A percentile compares a stretch with the other conserved stretches of the same genome.
Conservation (phyloP, 768 basidiomycete species). For the Xerocomellus intermedius region DNA sequence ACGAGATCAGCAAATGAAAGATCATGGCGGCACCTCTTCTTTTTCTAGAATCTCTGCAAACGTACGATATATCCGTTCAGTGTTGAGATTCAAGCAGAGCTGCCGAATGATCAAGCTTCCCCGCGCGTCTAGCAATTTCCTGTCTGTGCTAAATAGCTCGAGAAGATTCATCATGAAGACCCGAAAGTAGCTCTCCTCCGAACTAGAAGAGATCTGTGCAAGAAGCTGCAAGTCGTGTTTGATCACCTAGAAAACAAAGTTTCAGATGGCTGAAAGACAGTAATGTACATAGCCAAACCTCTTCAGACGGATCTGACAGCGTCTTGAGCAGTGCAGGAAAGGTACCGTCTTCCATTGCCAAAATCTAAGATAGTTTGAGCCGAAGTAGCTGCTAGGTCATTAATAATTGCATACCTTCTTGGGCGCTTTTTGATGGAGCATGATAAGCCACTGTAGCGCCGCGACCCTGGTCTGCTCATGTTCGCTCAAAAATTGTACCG, state of each 20-base stretch:
- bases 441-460: slow-evolving; percentile 95
- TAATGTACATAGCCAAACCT: slow-evolving; percentile 45
- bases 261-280: not conserved
- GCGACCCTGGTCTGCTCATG: slow-evolving; percentile 96
- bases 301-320: slow-evolving; percentile 93
- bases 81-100: slow-evolving; percentile 89
- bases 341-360: slow-evolving; percentile 95
- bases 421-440: slow-evolving; percentile 97
- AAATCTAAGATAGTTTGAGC: slow-evolving; percentile 53
- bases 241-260: slow-evolving; percentile 63
- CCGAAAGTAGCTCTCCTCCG: slow-evolving; percentile 94
- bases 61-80: slow-evolving; percentile 91
- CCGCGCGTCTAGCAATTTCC: slow-evolving; percentile 82
- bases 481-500: slow-evolving; percentile 92
- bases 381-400: not conserved
- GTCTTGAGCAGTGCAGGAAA: slow-evolving; percentile 96
- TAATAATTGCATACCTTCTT: slow-evolving; percentile 62
- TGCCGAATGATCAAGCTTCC: slow-evolving; percentile 97
- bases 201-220: slow-evolving; percentile 94
- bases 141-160: slow-evolving; percentile 92
- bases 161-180: slow-evolving; percentile 94
- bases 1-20: not conserved
- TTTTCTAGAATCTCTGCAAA: slow-evolving; percentile 98
- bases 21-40: slow-evolving; percentile 70
- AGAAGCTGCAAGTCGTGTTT: slow-evolving; percentile 94